Evolutionary conservation across 2,329 filamentous ascomycete species (phyloP).

Genomic region (Colletotrichum orchidophilum): DNA sequence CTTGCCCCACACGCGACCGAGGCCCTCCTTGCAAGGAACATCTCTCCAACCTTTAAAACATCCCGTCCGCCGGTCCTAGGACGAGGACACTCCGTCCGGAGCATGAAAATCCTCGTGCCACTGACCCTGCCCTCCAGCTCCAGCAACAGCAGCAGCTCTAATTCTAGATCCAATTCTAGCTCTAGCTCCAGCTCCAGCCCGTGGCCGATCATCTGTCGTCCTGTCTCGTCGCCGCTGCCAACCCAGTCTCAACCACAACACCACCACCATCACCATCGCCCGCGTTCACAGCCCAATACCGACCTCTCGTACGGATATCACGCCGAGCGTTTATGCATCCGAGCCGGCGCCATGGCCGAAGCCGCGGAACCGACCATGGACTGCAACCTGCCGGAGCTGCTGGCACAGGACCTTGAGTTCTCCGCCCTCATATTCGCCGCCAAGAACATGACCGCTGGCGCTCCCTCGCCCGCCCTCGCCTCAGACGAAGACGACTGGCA

Average conservation of each 20-base stretch:
- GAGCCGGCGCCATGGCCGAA: constrained; percentile 31
- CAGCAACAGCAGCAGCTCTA: constrained; percentile 32
- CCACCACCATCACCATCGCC: background rate
- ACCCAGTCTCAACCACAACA: constrained; percentile 11
- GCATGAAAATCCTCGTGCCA: constrained; percentile 50
- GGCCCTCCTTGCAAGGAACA: constrained; percentile 34
- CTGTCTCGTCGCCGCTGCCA: constrained; percentile 1
- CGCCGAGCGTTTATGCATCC: constrained; percentile 18
- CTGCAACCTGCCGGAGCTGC: constrained; percentile 64
- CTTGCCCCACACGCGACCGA: constrained; percentile 33
- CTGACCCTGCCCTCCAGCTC: constrained; percentile 44
- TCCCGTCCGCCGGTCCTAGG: constrained; percentile 33
- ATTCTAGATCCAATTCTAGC: constrained; percentile 36
- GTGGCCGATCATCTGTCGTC: constrained; percentile 18
- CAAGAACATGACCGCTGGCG: constrained; percentile 62
- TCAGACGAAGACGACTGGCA: constrained; percentile 36
- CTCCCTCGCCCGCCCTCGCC: constrained; percentile 50
- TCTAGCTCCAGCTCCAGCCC: constrained; percentile 37
- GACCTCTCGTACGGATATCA: constrained; percentile 21
- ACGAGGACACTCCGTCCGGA: constrained; percentile 48
- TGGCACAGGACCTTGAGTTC: constrained; percentile 63
- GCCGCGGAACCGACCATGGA: constrained; percentile 40
- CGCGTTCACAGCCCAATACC: background rate
- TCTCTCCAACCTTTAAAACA: constrained; percentile 34
- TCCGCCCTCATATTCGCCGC: constrained; percentile 58